These are phyloP conservation scores for Aureobasidium sp. DNA, from an alignment of 2,329 filamentous ascomycete species.

Conservation along the genomic window DNA sequence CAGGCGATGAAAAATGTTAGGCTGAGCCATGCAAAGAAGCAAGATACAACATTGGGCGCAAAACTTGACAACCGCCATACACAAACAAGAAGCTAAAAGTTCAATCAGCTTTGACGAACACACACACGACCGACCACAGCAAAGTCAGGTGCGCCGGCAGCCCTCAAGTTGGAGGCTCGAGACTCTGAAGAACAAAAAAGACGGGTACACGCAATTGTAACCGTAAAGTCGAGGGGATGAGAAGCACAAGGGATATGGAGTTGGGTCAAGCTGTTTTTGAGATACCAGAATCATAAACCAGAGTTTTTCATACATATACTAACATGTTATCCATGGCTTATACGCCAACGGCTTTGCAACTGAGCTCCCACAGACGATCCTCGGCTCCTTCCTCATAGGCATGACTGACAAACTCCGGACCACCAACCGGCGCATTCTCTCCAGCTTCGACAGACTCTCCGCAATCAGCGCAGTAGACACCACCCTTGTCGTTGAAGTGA, in stretches of 20 bases:
- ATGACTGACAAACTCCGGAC: slow-evolving; percentile 28
- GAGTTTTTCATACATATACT: background rate
- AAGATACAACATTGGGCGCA: no score
- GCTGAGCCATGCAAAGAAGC: background rate
- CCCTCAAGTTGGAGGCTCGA: background rate
- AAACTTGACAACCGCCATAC: background rate
- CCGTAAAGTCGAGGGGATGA: background rate
- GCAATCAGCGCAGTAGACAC: slow-evolving; percentile 41
- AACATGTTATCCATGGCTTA: background rate
- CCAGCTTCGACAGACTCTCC: slow-evolving; percentile 28
- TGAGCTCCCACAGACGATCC: slow-evolving; percentile 37
- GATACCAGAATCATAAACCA: slow-evolving; percentile 5
- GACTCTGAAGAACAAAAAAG: background rate
- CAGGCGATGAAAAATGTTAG: background rate
- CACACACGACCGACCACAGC: background rate
- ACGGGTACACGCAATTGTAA: background rate
- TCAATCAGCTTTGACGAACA: background rate
- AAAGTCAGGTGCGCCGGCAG: background rate
- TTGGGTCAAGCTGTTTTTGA: background rate
- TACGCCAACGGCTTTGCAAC: slow-evolving; percentile 25
- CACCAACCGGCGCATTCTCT: slow-evolving; percentile 19
- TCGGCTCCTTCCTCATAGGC: slow-evolving; percentile 36
- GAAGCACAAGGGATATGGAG: background rate
- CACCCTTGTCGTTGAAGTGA: slow-evolving; percentile 41
- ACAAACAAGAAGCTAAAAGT: background rate